These are phyloP conservation scores for Saturnispora sanitii DNA, from an alignment of 805 yeast species.

Conservation along the genomic window DNA sequence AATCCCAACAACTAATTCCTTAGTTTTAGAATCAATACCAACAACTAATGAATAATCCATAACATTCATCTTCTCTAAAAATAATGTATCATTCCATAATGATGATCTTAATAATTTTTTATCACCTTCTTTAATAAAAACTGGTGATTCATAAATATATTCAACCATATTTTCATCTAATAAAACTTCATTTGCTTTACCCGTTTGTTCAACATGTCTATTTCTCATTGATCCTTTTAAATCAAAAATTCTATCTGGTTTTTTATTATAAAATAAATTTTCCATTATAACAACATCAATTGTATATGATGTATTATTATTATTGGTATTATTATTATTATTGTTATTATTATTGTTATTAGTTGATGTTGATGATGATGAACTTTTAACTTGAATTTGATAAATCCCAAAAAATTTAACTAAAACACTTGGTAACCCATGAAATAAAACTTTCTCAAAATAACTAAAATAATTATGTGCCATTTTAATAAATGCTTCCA, in stretches of 20 bases:
- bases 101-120: slow-evolving; percentile 80
- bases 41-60: slow-evolving; percentile 96
- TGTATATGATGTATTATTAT: slow-evolving; percentile 52
- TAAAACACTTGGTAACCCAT: slow-evolving; percentile 86
- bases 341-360: too few relatives aligned
- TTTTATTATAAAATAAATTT: slow-evolving; percentile 76
- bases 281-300: slow-evolving; percentile 95
- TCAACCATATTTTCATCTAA: slow-evolving; percentile 98
- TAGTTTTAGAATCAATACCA: slow-evolving; percentile 68
- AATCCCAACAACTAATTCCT: slow-evolving; percentile 81
- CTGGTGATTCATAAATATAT: slow-evolving; percentile 90
- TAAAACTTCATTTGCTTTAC: slow-evolving; percentile 86
- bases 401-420: slow-evolving; percentile 95
- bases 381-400: slow-evolving; percentile 80
- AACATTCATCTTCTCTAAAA: slow-evolving; percentile 92
- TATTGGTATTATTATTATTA: too few relatives aligned
- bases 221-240: slow-evolving; percentile 97
- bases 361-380: too few relatives aligned
- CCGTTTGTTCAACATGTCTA: slow-evolving; percentile 93
- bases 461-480: slow-evolving; percentile 96
- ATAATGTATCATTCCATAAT: slow-evolving; percentile 88
- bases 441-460: slow-evolving; percentile 90
- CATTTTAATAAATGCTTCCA: slow-evolving; percentile 88
- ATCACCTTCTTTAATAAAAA: slow-evolving; percentile 87
- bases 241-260: slow-evolving; percentile 81